Evolutionary conservation across 1,284 basidiomycete species (phyloP).

Genomic region (Anthracocystis walkeri): DNA sequence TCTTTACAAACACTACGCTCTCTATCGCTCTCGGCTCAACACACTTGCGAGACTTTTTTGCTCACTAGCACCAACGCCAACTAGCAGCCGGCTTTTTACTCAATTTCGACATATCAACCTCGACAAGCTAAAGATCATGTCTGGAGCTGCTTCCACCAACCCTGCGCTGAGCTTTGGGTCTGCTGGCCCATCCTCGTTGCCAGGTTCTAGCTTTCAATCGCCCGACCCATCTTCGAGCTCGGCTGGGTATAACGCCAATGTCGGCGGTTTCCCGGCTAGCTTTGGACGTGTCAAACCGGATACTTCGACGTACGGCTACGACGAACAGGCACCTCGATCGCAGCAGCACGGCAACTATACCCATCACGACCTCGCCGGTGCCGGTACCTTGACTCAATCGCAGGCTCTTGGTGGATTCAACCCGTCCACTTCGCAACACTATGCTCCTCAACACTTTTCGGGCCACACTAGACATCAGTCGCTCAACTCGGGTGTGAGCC

Average conservation of each 20-base stretch:
- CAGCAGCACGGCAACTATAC: slow-evolving; percentile 50
- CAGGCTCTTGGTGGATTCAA: slow-evolving; percentile 44
- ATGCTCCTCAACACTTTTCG: slow-evolving; percentile 29
- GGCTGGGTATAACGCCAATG: slow-evolving; percentile 23
- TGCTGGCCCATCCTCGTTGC: slow-evolving; percentile 25
- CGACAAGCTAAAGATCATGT: slow-evolving; percentile 20
- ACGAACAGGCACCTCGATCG: slow-evolving; percentile 50
- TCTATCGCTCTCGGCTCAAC: neutral
- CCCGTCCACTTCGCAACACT: slow-evolving; percentile 33
- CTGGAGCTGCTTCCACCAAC: slow-evolving; percentile 46
- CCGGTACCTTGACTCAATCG: slow-evolving; percentile 33
- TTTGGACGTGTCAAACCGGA: slow-evolving; percentile 44
- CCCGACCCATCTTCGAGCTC: slow-evolving; percentile 42
- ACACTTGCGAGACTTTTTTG: neutral
- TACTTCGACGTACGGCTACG: slow-evolving; percentile 31
- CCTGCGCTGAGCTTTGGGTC: slow-evolving; percentile 44
- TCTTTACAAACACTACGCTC: slow-evolving; percentile 6
- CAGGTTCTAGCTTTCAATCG: slow-evolving; percentile 35
- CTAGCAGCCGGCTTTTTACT: too few species aligned
- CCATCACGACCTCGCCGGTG: slow-evolving; percentile 42
- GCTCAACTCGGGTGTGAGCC: slow-evolving; percentile 40
- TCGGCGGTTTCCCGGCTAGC: slow-evolving; percentile 28
- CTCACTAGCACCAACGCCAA: too few species aligned
- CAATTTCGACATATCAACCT: too few species aligned
- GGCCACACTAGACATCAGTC: slow-evolving; percentile 44